Evolutionary conservation across 2,329 filamentous ascomycete species (phyloP).

Genomic region (Beauveria varroae): DNA sequence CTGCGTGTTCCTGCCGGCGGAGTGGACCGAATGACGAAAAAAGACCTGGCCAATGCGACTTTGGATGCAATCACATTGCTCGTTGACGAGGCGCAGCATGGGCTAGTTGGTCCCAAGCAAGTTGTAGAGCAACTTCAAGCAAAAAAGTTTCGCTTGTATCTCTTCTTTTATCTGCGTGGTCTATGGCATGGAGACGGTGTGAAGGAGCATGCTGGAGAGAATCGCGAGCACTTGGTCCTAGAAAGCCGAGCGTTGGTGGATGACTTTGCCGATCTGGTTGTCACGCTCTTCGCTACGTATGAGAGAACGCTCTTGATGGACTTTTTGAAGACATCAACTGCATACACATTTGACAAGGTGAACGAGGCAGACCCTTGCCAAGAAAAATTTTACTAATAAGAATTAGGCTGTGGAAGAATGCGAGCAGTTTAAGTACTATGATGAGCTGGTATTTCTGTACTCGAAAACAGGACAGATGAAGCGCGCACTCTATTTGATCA

Average conservation of each 20-base stretch:
- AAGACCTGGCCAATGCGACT: slow-evolving; percentile 72
- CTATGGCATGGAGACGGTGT: slow-evolving; percentile 74
- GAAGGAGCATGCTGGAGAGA: slow-evolving; percentile 44
- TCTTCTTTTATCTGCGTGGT: slow-evolving; percentile 85
- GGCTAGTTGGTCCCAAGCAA: slow-evolving; percentile 68
- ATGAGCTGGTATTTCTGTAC: slow-evolving; percentile 91
- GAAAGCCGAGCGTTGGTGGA: slow-evolving; percentile 68
- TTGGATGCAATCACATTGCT: slow-evolving; percentile 78
- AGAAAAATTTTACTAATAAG: not conserved
- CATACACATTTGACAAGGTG: slow-evolving; percentile 77
- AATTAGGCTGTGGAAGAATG: slow-evolving; percentile 64
- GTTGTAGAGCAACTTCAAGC: slow-evolving; percentile 72
- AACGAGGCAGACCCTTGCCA: not conserved
- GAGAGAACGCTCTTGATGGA: slow-evolving; percentile 76
- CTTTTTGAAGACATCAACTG: slow-evolving; percentile 75
- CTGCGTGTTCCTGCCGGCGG: slow-evolving; percentile 73
- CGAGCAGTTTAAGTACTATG: slow-evolving; percentile 71
- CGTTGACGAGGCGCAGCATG: slow-evolving; percentile 84
- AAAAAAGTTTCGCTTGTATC: slow-evolving; percentile 62
- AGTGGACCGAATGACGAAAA: slow-evolving; percentile 53
- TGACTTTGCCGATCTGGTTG: slow-evolving; percentile 76
- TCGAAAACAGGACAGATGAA: slow-evolving; percentile 95
- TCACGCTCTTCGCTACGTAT: slow-evolving; percentile 79
- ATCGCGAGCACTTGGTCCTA: slow-evolving; percentile 47
- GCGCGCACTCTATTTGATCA: slow-evolving; percentile 83